Percentiles rank a stretch among this genome's conserved stretches.
phyloP scores from a whole-genome alignment of 1,139 yeast species.

The Geotrichum fermentans region DNA sequence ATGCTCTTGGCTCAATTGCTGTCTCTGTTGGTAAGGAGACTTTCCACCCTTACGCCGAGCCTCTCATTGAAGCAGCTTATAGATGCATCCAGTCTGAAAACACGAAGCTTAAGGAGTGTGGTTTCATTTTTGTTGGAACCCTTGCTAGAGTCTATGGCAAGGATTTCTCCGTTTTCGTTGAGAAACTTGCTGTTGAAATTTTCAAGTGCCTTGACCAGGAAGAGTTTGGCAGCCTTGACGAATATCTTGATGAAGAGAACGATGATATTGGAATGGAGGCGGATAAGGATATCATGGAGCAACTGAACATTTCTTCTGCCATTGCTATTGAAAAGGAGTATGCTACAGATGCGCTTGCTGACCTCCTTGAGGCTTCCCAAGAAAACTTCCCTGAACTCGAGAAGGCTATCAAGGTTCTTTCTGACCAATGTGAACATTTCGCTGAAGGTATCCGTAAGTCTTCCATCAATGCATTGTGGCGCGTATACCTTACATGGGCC shows the following conservation, averaged over 20 bases:
- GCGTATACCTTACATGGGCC: constrained; percentile 68
- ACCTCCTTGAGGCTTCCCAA: constrained; percentile 82
- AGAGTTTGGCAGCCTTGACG: constrained; percentile 35
- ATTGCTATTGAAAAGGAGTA: constrained; percentile 95
- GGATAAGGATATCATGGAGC: constrained; percentile 54
- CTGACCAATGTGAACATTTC: constrained; percentile 75
- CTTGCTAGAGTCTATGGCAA: constrained; percentile 92
- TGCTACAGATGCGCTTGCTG: constrained; percentile 86
- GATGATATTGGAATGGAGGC: constrained; percentile 31
- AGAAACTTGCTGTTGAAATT: constrained; percentile 76
- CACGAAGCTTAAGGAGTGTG: constrained; percentile 87
- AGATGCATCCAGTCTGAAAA: constrained; percentile 70
- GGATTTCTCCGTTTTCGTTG: constrained; percentile 83
- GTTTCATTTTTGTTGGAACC: constrained; percentile 87
- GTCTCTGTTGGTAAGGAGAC: constrained; percentile 92
- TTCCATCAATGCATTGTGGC: constrained; percentile 79
- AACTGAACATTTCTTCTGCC: constrained; percentile 86
- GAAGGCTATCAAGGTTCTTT: constrained; percentile 58
- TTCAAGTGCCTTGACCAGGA: constrained; percentile 78
- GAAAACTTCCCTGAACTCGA: constrained; percentile 76
- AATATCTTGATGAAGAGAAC: constrained; percentile 34
- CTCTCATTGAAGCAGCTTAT: constrained; percentile 85
- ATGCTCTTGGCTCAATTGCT: constrained; percentile 91
- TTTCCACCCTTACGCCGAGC: constrained; percentile 80
- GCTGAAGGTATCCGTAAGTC: constrained; percentile 85